Evolutionary conservation across 202 grass and related monocot genomes (phyloP), one percentile per base, ranked within the genome.

Genomic region (Elaeis oleifera): DNA sequence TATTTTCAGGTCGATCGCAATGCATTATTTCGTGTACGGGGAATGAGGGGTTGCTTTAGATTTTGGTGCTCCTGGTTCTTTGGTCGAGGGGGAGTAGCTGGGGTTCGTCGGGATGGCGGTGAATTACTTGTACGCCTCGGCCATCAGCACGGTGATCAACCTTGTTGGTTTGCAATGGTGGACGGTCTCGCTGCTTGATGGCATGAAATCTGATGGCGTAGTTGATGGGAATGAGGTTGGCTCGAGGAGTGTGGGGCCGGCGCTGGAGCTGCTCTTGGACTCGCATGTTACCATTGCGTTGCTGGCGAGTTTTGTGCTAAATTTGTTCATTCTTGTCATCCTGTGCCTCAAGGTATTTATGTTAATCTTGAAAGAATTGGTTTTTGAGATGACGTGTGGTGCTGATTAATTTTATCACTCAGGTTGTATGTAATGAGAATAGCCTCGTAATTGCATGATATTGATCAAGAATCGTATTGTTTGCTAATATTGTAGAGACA

Each of bases 91-190:
- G 6, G 32, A 27, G 26, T 55, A 23, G 54, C 59, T 25, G 61
- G 17, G 57, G 48, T 51, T 69, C 50, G 53, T 69, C 26, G 4
- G 73, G 70, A 86, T 86, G 80, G 76, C 74, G 25, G 80, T 86
- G 76, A 86, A 83, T 75, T 72, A 64, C 64, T 74, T 90, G 28
- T 86, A 83, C 83, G 60, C 83, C 48, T 80, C 74, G 70, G 88
- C 63, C 70, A 59, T 72, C 9, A 80, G 83, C 70, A 81, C 83
- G 62, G 79, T 73, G 67, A 71, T 68, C 49, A 82, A 76, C 74
- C 60, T 81, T 50, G 74, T 68, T 18, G 80, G 53, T 62, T 49
- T 86, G 74, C 79, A 83, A 74, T 90, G 88, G 88, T 90, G 88
- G 88, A 70, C 74, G 39, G 31, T 75, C 27, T 83, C 77, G 65